Base-by-base conservation (phyloP, 257 asterid species). In the Galeopsis tetrahit region DNA sequence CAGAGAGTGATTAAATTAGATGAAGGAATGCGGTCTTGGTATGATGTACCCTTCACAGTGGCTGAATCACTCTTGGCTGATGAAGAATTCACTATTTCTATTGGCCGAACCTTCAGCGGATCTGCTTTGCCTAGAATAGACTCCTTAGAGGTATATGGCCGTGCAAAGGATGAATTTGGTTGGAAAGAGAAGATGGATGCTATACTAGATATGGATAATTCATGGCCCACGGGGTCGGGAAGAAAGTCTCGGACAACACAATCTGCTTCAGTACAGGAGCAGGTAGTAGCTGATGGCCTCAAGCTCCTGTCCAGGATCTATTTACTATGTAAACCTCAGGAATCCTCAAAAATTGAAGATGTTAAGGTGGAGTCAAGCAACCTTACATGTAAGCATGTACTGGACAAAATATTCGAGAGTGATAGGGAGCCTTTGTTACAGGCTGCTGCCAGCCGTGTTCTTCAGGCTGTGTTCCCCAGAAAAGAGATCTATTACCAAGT, bases 131-230 rank as follows among this genome's bases (percentile, higher is more conserved):
- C 99, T 28, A 84, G 99, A 79, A 90, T 95, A 78, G 98, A 95
- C 77, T 90, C 96, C 17, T 79, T 95, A 67, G 99, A 95, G 84
- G 94, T 95, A 62, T 95, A 95, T 88, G 98, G 99, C 65, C 96
- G 96, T 68, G 89, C 92, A 10, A 95, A 95, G 85, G 99, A 95
- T 80, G 99, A 95, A 79, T 95, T 91, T 86, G 99, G 99, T 57
- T 95, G 99, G 99, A 95, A 95, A 79, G 99, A 95, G 81, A 92
- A 95, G 85, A 92, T 95, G 94, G 98, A 95, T 77, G 90, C 91
- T 68, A 86, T 94, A 82, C 86, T 94, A 68, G 96, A 95, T 80
- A 95, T 92, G 96, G 98, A 95, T 69, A 83, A 80, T 79, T 85
- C 92, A 52, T 85, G 83, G 90, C 80, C 82, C 52, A 62, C 89